phyloP scores from a whole-genome alignment of 495 filamentous ascomycete species.

The Penicillium pancosmium region DNA sequence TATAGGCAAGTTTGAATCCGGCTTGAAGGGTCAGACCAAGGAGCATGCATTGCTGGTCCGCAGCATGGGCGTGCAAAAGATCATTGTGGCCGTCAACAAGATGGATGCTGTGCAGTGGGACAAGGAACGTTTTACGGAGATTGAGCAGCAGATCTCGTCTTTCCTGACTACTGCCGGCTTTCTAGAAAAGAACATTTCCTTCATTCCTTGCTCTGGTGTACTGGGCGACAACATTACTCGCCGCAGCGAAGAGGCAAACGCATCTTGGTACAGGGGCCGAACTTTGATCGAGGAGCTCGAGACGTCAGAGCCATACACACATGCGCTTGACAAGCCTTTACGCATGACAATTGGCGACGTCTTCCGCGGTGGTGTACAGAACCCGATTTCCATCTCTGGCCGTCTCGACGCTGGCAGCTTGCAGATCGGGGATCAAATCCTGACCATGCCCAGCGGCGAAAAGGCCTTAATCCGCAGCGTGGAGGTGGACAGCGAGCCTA shows the following conservation, averaged over 20 bases:
- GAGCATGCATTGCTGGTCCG: conserved; percentile 89
- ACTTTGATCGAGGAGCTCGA: conserved; percentile 86
- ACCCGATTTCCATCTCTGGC: conserved; percentile 78
- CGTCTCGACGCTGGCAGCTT: conserved; percentile 82
- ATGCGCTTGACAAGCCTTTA: conserved; percentile 76
- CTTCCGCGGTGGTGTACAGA: conserved; percentile 74
- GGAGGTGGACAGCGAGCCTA: conserved; percentile 68
- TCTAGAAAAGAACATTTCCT: conserved; percentile 73
- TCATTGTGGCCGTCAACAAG: conserved; percentile 94
- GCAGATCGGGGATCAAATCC: conserved; percentile 78
- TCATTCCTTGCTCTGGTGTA: conserved; percentile 87
- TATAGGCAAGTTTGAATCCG: conserved; percentile 87
- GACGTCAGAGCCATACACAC: conserved; percentile 67
- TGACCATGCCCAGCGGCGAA: conserved; percentile 79
- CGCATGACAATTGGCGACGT: conserved; percentile 82
- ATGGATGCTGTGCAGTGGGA: conserved; percentile 85
- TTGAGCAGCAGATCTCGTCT: conserved; percentile 76
- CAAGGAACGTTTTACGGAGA: conserved; percentile 78
- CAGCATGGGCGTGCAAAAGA: conserved; percentile 85
- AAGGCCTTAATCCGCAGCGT: conserved; percentile 77
- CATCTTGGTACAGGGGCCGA: conserved; percentile 76
- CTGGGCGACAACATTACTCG: conserved; percentile 82
- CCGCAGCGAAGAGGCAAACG: conserved; percentile 56
- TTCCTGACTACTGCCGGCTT: conserved; percentile 86
- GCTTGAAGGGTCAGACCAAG: conserved; percentile 89